Conservation (phyloP, 164 flowering plant genomes). For the Magnolia kwangsiensis region DNA sequence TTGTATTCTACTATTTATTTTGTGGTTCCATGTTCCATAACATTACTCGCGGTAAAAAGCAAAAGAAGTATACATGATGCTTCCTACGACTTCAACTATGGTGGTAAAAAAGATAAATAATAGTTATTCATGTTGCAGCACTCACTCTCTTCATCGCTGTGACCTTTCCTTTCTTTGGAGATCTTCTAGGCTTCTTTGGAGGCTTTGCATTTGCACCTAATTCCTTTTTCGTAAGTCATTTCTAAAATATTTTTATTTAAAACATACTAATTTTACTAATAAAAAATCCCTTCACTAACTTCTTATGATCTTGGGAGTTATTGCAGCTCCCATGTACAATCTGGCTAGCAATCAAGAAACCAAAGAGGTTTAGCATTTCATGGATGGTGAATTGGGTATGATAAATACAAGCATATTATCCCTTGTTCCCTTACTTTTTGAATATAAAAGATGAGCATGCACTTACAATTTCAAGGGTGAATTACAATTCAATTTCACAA, state of each 20-base stretch:
- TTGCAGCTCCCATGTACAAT: constrained; percentile 73
- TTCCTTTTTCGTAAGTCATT: constrained; percentile 68
- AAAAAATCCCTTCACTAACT: too few relatives aligned
- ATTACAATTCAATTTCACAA: too few relatives aligned
- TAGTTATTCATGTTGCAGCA: constrained; percentile 34
- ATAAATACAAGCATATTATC: not conserved
- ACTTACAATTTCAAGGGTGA: too few relatives aligned
- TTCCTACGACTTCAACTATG: not conserved
- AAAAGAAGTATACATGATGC: too few relatives aligned
- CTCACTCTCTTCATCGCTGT: constrained; percentile 72
- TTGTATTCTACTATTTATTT: too few relatives aligned
- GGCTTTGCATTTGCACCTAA: constrained; percentile 95
- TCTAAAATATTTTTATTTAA: not conserved
- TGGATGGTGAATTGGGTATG: constrained; percentile 89
- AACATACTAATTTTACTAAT: not conserved
- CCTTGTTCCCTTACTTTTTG: not conserved
- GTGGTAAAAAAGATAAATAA: not conserved
- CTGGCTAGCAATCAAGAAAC: constrained; percentile 76
- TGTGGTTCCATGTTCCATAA: too few relatives aligned
- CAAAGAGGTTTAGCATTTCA: constrained; percentile 55
- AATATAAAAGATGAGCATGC: too few relatives aligned
- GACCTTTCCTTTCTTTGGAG: constrained; percentile 92
- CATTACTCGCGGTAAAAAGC: too few relatives aligned
- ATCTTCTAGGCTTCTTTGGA: constrained; percentile 94
- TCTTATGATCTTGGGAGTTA: not conserved